Base-by-base conservation (phyloP, 1,284 basidiomycete species). In the Amylostereum areolatum region DNA sequence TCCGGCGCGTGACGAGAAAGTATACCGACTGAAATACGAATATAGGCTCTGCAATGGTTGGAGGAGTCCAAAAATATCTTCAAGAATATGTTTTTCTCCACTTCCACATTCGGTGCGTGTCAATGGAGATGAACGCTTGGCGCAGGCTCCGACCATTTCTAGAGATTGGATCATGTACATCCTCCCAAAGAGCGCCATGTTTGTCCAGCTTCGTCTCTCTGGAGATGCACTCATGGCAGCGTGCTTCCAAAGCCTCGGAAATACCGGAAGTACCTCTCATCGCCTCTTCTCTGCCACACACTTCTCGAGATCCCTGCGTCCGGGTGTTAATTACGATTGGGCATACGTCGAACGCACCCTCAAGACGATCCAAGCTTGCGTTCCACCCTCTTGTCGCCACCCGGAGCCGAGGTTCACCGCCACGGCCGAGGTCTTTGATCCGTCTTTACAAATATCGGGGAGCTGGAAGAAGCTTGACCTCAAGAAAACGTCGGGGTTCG, bases 381-480 rank as follows among this genome's bases (percentile, higher is more conserved):
- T 18, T 10, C n/a, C 29, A 9, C 4, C 10, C 12, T 9, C 29
- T 8, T 24, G 30, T 8, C 58, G 60, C 27, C 58, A 62, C 39
- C 59, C 62, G 2, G 63, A 66, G 44, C 62, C 63, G 5, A 47
- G 24, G 4, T 43, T 59, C 9, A 54, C 55, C 2, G 39, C 46
- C 11, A 52, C 50, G 12, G 52, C 56, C 3, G 43, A 51, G 11
- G 50, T 65, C 8, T 57, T 51, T n/a, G 47, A 57, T 27, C 55
- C 60, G 1, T 44, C 49, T 6, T 53, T 65, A 7, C 64, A 65
- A 43, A 51, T 64, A 5, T 53, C 51, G 6, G 64, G 65, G 6
- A 62, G 59, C 1, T 65, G 63, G 62, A 47, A 52, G 46, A 66
- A 66, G 46, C 45, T 63, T 1, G 43, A 43, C 27, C 12, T 61